A percentile compares a stretch with the other conserved stretches of the same genome.
These are phyloP conservation scores for Euryodendron excelsum DNA, from an alignment of 148 eudicot species.

Conservation along the genomic window DNA sequence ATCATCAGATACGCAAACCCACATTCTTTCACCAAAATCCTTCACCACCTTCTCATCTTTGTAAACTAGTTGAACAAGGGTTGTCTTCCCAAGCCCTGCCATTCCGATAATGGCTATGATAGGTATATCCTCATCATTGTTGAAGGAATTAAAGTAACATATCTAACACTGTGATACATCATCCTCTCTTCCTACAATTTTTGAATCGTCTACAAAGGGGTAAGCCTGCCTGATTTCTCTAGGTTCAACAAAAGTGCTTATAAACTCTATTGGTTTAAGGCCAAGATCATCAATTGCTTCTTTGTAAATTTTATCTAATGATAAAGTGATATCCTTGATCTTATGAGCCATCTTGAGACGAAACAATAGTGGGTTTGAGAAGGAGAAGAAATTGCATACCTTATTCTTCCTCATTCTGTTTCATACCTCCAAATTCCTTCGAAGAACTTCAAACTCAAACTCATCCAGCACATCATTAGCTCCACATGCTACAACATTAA, in stretches of 20 bases:
- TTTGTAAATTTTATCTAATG: not conserved
- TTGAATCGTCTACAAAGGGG: no score
- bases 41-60: not conserved
- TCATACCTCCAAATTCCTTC: not conserved
- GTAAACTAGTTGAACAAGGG: not conserved
- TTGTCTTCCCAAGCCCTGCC: not conserved
- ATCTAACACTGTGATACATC: slow-evolving; percentile 3
- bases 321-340: not conserved
- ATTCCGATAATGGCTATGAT: slow-evolving; percentile 13
- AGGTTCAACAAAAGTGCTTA: not conserved
- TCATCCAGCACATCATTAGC: slow-evolving; percentile 16
- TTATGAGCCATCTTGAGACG: slow-evolving; percentile 7
- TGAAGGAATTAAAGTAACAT: not conserved
- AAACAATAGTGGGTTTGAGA: not conserved
- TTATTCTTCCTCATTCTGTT: not conserved
- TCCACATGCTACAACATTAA: not conserved
- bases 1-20: slow-evolving; percentile 14
- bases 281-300: not conserved
- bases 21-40: not conserved
- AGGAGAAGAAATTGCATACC: not conserved
- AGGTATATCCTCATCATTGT: not conserved
- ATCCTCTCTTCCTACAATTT: no score
- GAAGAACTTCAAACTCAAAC: not conserved
- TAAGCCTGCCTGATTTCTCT: not conserved
- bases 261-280: not conserved